Conservation (phyloP, 805 yeast genomes). For the Torulaspora franciscae region DNA sequence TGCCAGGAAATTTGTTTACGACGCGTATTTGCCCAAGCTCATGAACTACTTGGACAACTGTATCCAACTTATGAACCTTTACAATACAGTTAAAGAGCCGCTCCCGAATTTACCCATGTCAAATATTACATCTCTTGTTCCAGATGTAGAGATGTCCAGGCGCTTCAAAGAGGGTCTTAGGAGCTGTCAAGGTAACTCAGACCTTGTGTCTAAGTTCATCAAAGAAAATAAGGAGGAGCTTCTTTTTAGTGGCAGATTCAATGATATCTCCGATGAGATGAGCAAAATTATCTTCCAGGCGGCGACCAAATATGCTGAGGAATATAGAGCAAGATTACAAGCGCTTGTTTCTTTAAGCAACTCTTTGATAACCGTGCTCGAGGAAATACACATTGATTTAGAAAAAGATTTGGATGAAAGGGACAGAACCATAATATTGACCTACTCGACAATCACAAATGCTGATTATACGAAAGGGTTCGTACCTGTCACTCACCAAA, state of each 20-base stretch:
- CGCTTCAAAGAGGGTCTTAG: constrained; percentile 4
- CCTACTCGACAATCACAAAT: constrained; percentile 2
- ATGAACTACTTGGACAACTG: constrained; percentile 22
- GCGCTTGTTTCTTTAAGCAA: constrained; percentile 12
- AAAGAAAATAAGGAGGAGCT: constrained; percentile 23
- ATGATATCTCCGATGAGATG: constrained; percentile 18
- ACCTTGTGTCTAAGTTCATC: constrained; percentile 13
- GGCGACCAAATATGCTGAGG: constrained; percentile 16
- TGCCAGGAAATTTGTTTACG: constrained; percentile 33
- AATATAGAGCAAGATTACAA: constrained; percentile 15
- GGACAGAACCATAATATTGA: not conserved
- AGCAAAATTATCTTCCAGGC: constrained; percentile 6
- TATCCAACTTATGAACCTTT: constrained; percentile 19
- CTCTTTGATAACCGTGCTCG: constrained; percentile 18
- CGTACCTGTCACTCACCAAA: constrained; percentile 8
- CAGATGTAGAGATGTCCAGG: constrained; percentile 14
- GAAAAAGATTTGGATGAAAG: constrained; percentile 13
- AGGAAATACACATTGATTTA: constrained; percentile 20
- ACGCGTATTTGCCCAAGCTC: constrained; percentile 32
- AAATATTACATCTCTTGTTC: constrained; percentile 15
- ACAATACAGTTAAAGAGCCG: constrained; percentile 13
- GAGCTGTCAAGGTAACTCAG: constrained; percentile 7
- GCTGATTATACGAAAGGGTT: not conserved
- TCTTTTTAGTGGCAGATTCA: constrained; percentile 20
- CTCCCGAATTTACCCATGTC: constrained; percentile 8